Base-by-base conservation (phyloP, 2,329 filamentous ascomycete species). In the Cryoendolithus antarcticus region DNA sequence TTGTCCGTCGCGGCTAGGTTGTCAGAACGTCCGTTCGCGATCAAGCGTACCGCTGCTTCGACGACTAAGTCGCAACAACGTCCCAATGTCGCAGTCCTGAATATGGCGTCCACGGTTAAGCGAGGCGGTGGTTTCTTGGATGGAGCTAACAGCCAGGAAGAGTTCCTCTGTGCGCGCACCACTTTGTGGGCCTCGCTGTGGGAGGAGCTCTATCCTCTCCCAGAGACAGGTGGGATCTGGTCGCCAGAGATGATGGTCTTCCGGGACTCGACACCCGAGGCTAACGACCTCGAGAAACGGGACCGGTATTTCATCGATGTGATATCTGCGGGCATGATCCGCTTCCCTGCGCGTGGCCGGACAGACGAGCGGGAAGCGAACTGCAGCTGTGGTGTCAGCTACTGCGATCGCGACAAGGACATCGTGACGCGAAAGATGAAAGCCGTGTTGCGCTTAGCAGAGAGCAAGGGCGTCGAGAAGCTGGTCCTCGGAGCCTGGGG, bases 401-500 rank as follows among this genome's bases (percentile, higher is more conserved):
- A 57, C 59, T 15, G 52, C 61, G 11, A 64, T 24, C 43, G 58
- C 34, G 72, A 77, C 35, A 58, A 67, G 1, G 69, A 71, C 24
- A 40, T 69, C 4, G 65, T 64, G 0, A 45, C 65, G 15, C 53
- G 54, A 5, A 77, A 77, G 55, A 77, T 79, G 65, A 60, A 61
- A 15, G 64, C 61, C 2, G 72, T 77, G 2, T 49, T 79, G 54
- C 60, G 71, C 1, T 65, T 77, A 3, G 60, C 63, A 2, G 51
- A 59, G 4, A 50, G 57, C 1, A 64, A 63, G 41, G 66, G 67
- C 0, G 60, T 62, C 4, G 60, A 54, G 15, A 65, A 58, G 39
- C 46, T 77, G 0, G 70, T 79, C 0, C 58, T 79, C 0, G 75
- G 75, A 0, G 74, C 75, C 0, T 78, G 74, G 72, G 75, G 75